phyloP scores from a whole-genome alignment of 345 rosid genomes.

The Conringia planisiliqua region DNA sequence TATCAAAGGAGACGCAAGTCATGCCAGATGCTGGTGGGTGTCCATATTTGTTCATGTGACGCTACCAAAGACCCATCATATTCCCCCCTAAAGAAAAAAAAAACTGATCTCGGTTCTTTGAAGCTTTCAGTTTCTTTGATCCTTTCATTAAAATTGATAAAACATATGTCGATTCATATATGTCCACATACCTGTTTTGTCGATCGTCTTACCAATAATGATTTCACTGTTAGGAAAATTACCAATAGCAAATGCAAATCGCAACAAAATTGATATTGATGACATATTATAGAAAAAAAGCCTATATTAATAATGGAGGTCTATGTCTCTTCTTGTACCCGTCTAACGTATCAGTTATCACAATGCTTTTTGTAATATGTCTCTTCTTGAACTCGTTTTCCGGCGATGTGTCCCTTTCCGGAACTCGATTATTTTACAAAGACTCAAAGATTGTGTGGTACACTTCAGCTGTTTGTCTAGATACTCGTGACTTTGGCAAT shows the following conservation, averaged over 20 bases:
- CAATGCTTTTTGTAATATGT: not conserved
- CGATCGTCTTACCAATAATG: not conserved
- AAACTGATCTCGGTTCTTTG: slow-evolving; percentile 19
- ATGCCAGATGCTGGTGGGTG: slow-evolving; percentile 37
- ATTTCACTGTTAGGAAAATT: not conserved
- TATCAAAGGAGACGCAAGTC: slow-evolving; percentile 21
- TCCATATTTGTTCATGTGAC: slow-evolving; percentile 40
- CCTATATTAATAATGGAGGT: not conserved
- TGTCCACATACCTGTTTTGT: slow-evolving; percentile 15
- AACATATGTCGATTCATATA: slow-evolving; percentile 19
- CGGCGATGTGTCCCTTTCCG: not conserved
- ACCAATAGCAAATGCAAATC: not conserved
- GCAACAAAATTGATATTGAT: not conserved
- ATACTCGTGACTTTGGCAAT: not conserved
- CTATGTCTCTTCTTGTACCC: not conserved
- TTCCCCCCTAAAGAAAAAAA: not conserved
- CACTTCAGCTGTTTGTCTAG: not conserved
- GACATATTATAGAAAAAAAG: not conserved
- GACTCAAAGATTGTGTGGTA: not conserved
- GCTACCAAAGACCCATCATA: slow-evolving; percentile 36
- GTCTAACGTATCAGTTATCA: not conserved
- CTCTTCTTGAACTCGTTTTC: not conserved
- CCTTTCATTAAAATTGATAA: not conserved
- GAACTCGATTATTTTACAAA: not conserved
- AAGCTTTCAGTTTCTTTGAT: not conserved